Conservation (phyloP, 1,284 basidiomycete species). For the Chalciporus sp. region DNA sequence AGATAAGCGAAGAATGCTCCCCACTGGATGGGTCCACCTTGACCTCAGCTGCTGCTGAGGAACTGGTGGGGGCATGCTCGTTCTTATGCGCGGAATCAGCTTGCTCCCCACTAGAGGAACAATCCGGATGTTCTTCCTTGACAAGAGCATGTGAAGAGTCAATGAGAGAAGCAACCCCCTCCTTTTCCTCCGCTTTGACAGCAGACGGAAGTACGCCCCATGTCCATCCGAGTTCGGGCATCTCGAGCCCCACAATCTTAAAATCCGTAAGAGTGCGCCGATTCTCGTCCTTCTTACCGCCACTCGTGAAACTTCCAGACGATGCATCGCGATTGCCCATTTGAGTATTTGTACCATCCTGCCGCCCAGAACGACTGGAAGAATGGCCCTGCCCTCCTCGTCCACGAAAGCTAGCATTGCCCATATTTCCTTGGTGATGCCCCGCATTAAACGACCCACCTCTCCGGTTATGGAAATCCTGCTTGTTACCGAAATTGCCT, state of each 20-base stretch:
- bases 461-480: constrained; percentile 63
- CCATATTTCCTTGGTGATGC: constrained; percentile 45
- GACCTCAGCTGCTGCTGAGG: constrained; percentile 31
- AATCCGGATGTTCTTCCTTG: constrained; percentile 44
- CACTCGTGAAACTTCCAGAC: constrained; percentile 44
- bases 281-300: constrained; percentile 79
- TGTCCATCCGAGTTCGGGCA: constrained; percentile 71
- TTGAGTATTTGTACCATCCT: constrained; percentile 47
- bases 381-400: constrained; percentile 44
- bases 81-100: constrained; percentile 29
- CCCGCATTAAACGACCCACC: constrained; percentile 62
- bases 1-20: constrained; percentile 33
- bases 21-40: constrained; percentile 28
- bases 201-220: constrained; percentile 61
- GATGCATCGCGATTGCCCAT: constrained; percentile 46
- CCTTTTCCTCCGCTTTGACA: constrained; percentile 41
- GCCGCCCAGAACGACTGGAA: constrained; percentile 52
- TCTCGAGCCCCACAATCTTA: constrained; percentile 88
- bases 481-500: constrained; percentile 60
- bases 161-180: constrained; percentile 32
- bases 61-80: constrained; percentile 27
- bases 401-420: constrained; percentile 47
- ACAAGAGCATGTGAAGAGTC: constrained; percentile 33
- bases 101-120: constrained; percentile 34
- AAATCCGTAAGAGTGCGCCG: constrained; percentile 92